Conservation (phyloP, 75 land plant species). For the Gnetum montanum region DNA sequence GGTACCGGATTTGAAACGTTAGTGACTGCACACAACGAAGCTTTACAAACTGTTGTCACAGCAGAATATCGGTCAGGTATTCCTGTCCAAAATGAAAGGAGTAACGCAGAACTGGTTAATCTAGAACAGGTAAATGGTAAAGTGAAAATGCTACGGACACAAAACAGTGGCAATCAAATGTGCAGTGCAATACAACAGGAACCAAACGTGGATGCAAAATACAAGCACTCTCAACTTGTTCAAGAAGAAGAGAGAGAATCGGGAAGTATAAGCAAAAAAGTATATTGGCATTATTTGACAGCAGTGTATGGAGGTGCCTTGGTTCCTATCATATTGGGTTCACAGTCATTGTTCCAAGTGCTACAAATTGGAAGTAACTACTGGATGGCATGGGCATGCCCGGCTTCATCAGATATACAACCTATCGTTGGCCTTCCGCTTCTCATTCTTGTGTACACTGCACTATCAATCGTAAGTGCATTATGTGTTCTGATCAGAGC, state of each 20-base stretch:
- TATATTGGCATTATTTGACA: slow-evolving; percentile 72
- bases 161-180: slow-evolving; percentile 16
- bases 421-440: slow-evolving; percentile 19
- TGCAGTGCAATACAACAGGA: slow-evolving; percentile 21
- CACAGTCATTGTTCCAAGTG: slow-evolving; percentile 60
- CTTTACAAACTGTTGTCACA: slow-evolving; percentile 39
- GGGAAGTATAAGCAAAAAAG: slow-evolving; percentile 68
- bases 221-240: slow-evolving; percentile 36
- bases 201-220: slow-evolving; percentile 17
- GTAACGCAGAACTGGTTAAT: slow-evolving; percentile 10
- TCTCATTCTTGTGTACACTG: slow-evolving; percentile 53
- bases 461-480: slow-evolving; percentile 68
- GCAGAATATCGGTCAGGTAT: slow-evolving; percentile 32
- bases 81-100: not conserved
- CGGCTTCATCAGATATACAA: slow-evolving; percentile 28
- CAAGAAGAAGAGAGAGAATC: slow-evolving; percentile 85
- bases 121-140: slow-evolving; percentile 1
- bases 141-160: slow-evolving; percentile 4
- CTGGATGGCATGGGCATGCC: slow-evolving; percentile 98
- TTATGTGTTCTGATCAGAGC: slow-evolving; percentile 72
- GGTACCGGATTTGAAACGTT: slow-evolving; percentile 72
- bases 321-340: slow-evolving; percentile 44
- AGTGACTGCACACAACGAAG: slow-evolving; percentile 77
- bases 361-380: slow-evolving; percentile 76
- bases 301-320: slow-evolving; percentile 51